Percentiles rank a stretch among this genome's conserved stretches.
phyloP scores from a whole-genome alignment of 306 rosid species.

The Vigna hirtella region DNA sequence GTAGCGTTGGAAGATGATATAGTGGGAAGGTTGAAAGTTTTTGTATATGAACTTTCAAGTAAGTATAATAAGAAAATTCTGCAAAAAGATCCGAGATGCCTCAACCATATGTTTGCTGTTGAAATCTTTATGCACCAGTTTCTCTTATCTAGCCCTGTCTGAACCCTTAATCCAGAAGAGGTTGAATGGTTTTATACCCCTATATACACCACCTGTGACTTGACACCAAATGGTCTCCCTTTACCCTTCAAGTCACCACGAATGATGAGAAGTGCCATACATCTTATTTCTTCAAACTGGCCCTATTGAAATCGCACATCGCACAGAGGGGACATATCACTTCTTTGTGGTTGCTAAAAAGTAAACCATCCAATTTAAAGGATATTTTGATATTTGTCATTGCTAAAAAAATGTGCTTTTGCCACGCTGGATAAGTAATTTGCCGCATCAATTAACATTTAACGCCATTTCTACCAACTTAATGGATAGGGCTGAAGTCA shows the following conservation, averaged over 20 bases:
- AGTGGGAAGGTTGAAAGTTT: slow-evolving; percentile 97
- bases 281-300: no score
- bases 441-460: no score
- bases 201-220: slow-evolving; percentile 90
- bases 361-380: no score
- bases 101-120: slow-evolving; percentile 95
- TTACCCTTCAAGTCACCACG: slow-evolving; percentile 67
- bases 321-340: no score
- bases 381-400: no score
- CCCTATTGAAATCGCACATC: no score
- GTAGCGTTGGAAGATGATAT: slow-evolving; percentile 80
- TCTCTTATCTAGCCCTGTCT: slow-evolving; percentile 88
- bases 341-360: no score
- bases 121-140: slow-evolving; percentile 96
- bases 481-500: no score
- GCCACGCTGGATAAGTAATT: no score
- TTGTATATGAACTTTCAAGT: slow-evolving; percentile 97
- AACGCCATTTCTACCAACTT: no score
- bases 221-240: slow-evolving; percentile 96
- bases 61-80: slow-evolving; percentile 95
- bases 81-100: slow-evolving; percentile 93
- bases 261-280: no score
- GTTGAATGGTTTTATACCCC: slow-evolving; percentile 99
- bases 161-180: slow-evolving; percentile 95
- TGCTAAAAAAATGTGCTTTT: no score